Base-by-base conservation (phyloP, 2,329 filamentous ascomycete species). In the Colletotrichum sojae region DNA sequence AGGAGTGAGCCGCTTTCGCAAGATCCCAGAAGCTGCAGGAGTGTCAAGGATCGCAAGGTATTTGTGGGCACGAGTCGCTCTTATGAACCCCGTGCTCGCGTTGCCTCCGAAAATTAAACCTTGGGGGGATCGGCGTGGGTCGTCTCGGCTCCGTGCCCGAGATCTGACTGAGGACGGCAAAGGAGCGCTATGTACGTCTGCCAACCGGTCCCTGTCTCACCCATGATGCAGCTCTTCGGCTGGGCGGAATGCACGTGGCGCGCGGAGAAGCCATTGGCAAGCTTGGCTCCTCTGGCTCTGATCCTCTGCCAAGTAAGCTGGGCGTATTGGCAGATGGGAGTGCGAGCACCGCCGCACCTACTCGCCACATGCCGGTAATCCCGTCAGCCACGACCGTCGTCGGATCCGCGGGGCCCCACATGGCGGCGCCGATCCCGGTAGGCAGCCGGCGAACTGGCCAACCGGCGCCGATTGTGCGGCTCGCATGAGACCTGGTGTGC, bases 191-290 rank as follows among this genome's bases (percentile, higher is more conserved):
- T n/a, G 16, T 58, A 62, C 63, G 40, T 66, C 10, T 6, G 63
- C 61, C 61, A 40, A 43, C 18, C 16, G 6, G 10, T 36, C 22
- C 31, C 20, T 59, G 54, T 64, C 62, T 59, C 56, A 52, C 43
- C 13, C 8, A 27, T 52, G 53, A 48, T 46, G 54, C 45, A 58
- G 18, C 18, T 46, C 18, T 22, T 46, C 40, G 9, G 15, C 40
- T 15, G 10, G 40, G 40, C 40, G 40, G 13, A 15, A n/a, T n/a
- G 40, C 40, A 15, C 40, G 40, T 43, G 40, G 15, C 40, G 16
- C 12, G 13, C 40, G 40, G 15, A 16, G 40, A 36, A 8, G 31
- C 9, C 2, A 36, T 36, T 36, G 9, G 31, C 31, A 3, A 2
- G 31, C 31, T 36, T 10, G 31, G 6, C 3, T 10, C 8, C 31